Conservation (phyloP, 139 green algal genomes). For the Tetradesmus obliquus region DNA sequence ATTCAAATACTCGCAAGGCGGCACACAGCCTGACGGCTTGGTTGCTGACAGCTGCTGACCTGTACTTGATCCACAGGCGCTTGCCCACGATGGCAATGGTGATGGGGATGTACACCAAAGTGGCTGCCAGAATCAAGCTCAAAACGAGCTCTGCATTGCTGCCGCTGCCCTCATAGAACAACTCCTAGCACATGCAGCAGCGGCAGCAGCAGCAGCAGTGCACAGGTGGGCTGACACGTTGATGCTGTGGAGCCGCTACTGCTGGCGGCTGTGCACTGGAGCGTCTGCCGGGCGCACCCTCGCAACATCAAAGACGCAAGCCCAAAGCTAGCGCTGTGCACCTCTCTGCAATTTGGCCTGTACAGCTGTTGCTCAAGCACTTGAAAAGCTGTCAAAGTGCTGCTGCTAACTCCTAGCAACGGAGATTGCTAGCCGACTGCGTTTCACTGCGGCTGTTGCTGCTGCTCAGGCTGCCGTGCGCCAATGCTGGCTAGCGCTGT, state of each 20-base stretch:
- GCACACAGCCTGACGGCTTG: neutral
- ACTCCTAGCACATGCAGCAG: conserved; percentile 45
- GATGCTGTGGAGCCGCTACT: neutral
- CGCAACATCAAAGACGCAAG: too few relatives aligned
- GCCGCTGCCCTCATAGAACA: conserved; percentile 67
- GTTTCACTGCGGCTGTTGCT: too few relatives aligned
- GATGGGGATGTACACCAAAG: conserved; percentile 70
- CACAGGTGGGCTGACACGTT: neutral
- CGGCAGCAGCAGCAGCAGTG: neutral
- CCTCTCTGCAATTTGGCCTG: too few relatives aligned
- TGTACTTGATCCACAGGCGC: conserved; percentile 62
- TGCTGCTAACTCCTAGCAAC: too few relatives aligned
- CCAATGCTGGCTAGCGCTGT: neutral
- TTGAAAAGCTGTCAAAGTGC: too few relatives aligned
- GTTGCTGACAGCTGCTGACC: neutral
- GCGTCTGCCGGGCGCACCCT: too few relatives aligned
- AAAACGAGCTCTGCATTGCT: conserved; percentile 65
- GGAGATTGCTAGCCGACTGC: too few relatives aligned
- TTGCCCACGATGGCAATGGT: conserved; percentile 69
- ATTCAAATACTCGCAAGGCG: neutral
- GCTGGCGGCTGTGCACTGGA: neutral
- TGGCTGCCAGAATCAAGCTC: conserved; percentile 60
- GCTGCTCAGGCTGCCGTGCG: too few relatives aligned
- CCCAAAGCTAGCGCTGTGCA: too few relatives aligned
- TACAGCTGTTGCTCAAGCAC: too few relatives aligned